phyloP scores from a whole-genome alignment of 2,329 filamentous ascomycete species.

The Paraconiothyrium brasiliense region DNA sequence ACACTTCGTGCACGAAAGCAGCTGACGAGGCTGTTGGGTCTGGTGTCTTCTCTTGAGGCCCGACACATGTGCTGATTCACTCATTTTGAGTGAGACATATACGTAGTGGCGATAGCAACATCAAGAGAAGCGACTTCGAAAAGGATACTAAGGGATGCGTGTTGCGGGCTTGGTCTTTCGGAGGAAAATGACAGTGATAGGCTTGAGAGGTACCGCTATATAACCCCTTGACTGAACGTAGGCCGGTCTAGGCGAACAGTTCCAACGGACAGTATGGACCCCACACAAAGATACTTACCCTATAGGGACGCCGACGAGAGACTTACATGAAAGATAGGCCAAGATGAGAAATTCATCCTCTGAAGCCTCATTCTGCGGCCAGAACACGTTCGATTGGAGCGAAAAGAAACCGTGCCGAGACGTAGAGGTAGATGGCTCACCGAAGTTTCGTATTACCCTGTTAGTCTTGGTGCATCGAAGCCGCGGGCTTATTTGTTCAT shows the following conservation, averaged over 20 bases:
- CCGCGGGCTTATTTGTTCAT: constrained; percentile 33
- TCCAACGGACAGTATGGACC: constrained; percentile 13
- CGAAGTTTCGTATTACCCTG: constrained; percentile 32
- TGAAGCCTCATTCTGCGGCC: constrained; percentile 40
- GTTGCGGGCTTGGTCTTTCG: constrained; percentile 20
- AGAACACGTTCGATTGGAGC: constrained; percentile 25
- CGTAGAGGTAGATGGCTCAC: constrained; percentile 30
- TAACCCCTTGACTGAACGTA: constrained; percentile 17
- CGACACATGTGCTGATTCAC: constrained; percentile 38
- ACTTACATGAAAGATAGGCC: constrained; percentile 12
- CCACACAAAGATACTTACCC: constrained; percentile 12
- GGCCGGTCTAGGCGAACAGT: background rate
- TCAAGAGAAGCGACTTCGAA: constrained; percentile 15
- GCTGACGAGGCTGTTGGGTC: constrained; percentile 54
- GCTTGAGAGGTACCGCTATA: constrained; percentile 20
- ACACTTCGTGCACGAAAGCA: constrained; percentile 60
- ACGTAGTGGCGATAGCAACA: constrained; percentile 34
- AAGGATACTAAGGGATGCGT: constrained; percentile 20
- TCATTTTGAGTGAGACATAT: constrained; percentile 27
- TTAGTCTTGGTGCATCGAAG: constrained; percentile 40
- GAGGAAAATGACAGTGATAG: constrained; percentile 29
- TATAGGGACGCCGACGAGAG: constrained; percentile 10
- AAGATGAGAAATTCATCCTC: constrained; percentile 29
- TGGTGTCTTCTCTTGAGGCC: constrained; percentile 46
- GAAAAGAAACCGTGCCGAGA: constrained; percentile 28